These are phyloP conservation scores for Datura wrightii DNA, from an alignment of 257 asterid genomes.

Conservation along the genomic window DNA sequence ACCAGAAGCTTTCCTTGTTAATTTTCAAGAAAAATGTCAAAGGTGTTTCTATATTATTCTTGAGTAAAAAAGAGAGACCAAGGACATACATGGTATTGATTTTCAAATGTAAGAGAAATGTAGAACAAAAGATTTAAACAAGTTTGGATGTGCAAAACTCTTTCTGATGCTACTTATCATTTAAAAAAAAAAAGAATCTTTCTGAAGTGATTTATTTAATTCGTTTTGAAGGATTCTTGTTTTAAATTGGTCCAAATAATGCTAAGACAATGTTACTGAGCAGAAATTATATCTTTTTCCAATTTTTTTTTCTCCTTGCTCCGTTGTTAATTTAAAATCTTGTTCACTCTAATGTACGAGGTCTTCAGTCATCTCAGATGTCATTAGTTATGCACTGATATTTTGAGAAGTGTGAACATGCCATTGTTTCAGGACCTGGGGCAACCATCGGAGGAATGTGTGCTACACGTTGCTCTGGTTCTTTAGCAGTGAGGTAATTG, in stretches of 20 bases:
- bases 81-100: background rate
- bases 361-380: constrained; percentile 1
- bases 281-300: background rate
- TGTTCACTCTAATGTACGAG: constrained; percentile 1
- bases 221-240: background rate
- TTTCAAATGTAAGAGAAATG: constrained; percentile 14
- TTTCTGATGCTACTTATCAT: background rate
- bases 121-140: background rate
- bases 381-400: background rate
- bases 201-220: background rate
- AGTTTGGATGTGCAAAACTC: background rate
- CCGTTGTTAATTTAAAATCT: background rate
- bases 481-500: constrained; percentile 94
- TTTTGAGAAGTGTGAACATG: constrained; percentile 31
- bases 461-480: constrained; percentile 99
- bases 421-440: constrained; percentile 78
- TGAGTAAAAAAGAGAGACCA: background rate
- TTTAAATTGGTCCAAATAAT: constrained; percentile 8
- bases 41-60: background rate
- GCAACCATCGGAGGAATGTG: constrained; percentile 99
- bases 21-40: background rate
- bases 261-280: background rate
- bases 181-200: background rate
- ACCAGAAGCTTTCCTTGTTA: constrained; percentile 3
- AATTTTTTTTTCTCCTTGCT: background rate